phyloP scores from a whole-genome alignment of 176 grass and related monocot species.

The Carex kokanica region DNA sequence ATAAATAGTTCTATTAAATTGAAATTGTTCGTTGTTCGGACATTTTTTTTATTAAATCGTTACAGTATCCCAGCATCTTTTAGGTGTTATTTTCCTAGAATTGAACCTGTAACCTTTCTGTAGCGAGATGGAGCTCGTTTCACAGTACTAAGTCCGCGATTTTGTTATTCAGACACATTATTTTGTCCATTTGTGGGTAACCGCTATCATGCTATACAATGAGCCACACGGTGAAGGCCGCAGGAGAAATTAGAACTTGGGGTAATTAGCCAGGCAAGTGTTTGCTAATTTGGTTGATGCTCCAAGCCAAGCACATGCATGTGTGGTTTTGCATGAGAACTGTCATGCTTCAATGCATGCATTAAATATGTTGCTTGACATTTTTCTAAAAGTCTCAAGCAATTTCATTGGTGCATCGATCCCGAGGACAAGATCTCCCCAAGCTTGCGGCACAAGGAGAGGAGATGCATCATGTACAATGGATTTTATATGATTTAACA shows the following conservation, averaged over 20 bases:
- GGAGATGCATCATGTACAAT: neutral
- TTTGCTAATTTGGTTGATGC: neutral
- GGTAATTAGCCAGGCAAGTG: neutral
- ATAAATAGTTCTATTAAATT: too few species aligned
- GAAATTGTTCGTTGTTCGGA: too few species aligned
- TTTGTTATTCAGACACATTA: too few species aligned
- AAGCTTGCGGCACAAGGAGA: conserved; percentile 27
- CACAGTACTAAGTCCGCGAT: too few species aligned
- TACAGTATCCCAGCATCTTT: too few species aligned
- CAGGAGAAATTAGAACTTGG: neutral
- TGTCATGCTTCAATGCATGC: conserved; percentile 15
- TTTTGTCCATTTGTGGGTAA: neutral
- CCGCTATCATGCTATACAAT: neutral
- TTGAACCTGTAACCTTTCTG: too few species aligned
- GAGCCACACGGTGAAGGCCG: neutral
- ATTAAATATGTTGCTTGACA: conserved; percentile 18
- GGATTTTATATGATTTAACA: neutral
- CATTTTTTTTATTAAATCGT: too few species aligned
- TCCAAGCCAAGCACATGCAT: neutral
- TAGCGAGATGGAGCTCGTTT: too few species aligned
- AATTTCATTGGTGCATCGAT: conserved; percentile 1
- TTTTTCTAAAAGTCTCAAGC: neutral
- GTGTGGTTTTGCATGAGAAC: conserved; percentile 7
- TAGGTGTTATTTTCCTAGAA: too few species aligned
- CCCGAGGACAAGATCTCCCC: neutral